Evolutionary conservation across 345 rosid species (phyloP).

Genomic region (Schrenkiella parvula): DNA sequence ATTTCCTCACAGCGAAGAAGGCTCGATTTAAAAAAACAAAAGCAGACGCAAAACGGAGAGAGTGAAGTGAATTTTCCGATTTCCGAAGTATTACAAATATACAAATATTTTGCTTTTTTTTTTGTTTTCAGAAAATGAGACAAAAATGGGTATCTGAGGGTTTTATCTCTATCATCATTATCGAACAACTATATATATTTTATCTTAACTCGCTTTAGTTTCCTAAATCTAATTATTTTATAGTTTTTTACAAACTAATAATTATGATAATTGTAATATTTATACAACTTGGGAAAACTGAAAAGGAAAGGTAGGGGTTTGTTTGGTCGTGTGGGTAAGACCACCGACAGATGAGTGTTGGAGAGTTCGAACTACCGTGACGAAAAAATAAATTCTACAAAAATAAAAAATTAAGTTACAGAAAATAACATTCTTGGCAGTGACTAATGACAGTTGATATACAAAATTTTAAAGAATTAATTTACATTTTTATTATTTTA

Average conservation of each 20-base stretch:
- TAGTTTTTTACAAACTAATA: not conserved
- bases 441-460: too few relatives aligned
- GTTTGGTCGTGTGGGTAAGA: constrained; percentile 29
- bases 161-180: not conserved
- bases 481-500: too few relatives aligned
- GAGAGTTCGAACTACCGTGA: constrained; percentile 20
- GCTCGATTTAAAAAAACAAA: not conserved
- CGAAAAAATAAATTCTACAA: not conserved
- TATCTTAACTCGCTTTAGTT: not conserved
- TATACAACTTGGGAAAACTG: not conserved
- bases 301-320: not conserved
- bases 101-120: not conserved
- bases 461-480: not conserved
- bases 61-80: constrained; percentile 27
- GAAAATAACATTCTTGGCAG: not conserved
- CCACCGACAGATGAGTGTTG: constrained; percentile 29
- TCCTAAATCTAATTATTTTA: not conserved
- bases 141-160: not conserved
- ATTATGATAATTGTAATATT: not conserved
- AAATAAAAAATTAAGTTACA: not conserved
- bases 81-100: not conserved
- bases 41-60: constrained; percentile 3
- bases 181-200: not conserved
- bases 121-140: not conserved
- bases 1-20: not conserved